A percentile compares a stretch with the other conserved stretches of the same genome.
These are phyloP conservation scores for Ogataea methanolica DNA, from an alignment of 805 yeast genomes.

Conservation along the genomic window DNA sequence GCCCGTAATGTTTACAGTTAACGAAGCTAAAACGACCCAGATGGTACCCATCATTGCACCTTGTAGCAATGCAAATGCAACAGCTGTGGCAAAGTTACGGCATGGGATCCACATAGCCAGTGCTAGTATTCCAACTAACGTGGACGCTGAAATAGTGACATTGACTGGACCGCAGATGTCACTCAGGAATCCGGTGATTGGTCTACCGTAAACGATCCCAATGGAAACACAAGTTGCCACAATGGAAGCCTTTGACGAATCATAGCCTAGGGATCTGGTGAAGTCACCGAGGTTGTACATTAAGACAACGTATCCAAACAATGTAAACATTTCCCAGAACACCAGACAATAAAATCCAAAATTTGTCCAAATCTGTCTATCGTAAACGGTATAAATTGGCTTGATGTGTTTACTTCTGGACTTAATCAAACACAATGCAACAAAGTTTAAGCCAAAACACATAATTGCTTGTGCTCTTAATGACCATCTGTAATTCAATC, in stretches of 20 bases:
- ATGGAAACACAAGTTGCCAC: constrained; percentile 58
- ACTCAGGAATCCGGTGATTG: constrained; percentile 45
- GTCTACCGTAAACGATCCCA: constrained; percentile 54
- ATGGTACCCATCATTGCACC: constrained; percentile 61
- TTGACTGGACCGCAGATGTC: constrained; percentile 52
- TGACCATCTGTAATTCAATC: constrained; percentile 45
- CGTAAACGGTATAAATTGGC: constrained; percentile 37
- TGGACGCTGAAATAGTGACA: constrained; percentile 34
- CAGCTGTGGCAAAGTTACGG: constrained; percentile 50
- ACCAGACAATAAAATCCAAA: constrained; percentile 30
- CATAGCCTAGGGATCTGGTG: constrained; percentile 56
- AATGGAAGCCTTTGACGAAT: constrained; percentile 48
- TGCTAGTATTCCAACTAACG: constrained; percentile 36
- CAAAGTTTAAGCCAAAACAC: constrained; percentile 30
- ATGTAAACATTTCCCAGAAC: constrained; percentile 42
- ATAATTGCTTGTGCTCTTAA: constrained; percentile 42
- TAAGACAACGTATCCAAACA: constrained; percentile 58
- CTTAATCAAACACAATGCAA: constrained; percentile 33
- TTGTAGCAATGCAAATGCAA: constrained; percentile 45
- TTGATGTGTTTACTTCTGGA: constrained; percentile 34
- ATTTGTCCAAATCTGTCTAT: constrained; percentile 32
- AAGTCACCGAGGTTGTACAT: constrained; percentile 57
- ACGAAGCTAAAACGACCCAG: constrained; percentile 51
- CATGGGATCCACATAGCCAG: constrained; percentile 57
- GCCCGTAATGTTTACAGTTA: constrained; percentile 50